phyloP scores from a whole-genome alignment of 1,139 yeast species.

The Yamadazyma diddensiae region DNA sequence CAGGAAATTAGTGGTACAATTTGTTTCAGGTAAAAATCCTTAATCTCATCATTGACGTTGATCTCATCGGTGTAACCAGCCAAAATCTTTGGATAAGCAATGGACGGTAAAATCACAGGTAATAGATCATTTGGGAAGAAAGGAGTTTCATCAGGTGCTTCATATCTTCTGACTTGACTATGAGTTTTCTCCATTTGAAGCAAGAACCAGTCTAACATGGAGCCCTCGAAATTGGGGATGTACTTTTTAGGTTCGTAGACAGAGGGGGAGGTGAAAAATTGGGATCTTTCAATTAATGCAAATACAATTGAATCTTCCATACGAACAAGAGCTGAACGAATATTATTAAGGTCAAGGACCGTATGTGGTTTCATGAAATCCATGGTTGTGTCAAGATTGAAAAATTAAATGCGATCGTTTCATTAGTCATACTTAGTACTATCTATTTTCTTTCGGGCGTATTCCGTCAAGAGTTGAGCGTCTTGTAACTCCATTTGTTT shows the following conservation, averaged over 20 bases:
- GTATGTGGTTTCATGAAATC: conserved; percentile 83
- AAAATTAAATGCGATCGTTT: neutral
- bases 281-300: conserved; percentile 89
- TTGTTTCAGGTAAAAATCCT: conserved; percentile 59
- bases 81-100: conserved; percentile 74
- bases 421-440: too few species aligned
- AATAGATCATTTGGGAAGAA: conserved; percentile 72
- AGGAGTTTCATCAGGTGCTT: conserved; percentile 95
- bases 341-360: conserved; percentile 75
- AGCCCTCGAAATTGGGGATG: conserved; percentile 71
- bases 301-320: conserved; percentile 97
- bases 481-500: conserved; percentile 22
- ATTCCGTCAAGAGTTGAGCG: conserved; percentile 29
- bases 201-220: conserved; percentile 85
- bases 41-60: conserved; percentile 71
- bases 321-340: conserved; percentile 78
- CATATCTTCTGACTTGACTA: conserved; percentile 83
- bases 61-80: conserved; percentile 73
- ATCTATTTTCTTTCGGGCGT: conserved; percentile 31
- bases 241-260: conserved; percentile 65
- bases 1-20: conserved; percentile 76
- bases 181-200: conserved; percentile 75
- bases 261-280: conserved; percentile 72
- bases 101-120: conserved; percentile 71
- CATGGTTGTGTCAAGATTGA: conserved; percentile 39